A percentile compares a stretch with the other conserved stretches of the same genome.
These are phyloP conservation scores for Xylaria sp. DNA, from an alignment of 2,329 filamentous ascomycete species.

Conservation along the genomic window DNA sequence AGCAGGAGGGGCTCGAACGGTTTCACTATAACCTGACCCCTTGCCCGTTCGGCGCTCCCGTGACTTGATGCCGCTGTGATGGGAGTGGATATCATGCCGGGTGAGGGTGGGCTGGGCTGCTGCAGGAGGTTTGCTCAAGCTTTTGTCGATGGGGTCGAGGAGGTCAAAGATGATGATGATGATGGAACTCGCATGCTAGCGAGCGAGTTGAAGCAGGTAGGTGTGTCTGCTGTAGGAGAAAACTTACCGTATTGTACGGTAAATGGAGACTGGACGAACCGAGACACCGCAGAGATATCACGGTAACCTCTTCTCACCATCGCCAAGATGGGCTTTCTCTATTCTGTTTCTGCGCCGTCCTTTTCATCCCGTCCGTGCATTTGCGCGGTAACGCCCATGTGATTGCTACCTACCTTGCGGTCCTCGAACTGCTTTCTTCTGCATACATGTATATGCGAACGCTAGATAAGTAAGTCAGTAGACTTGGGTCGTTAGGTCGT, in stretches of 20 bases:
- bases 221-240: background rate
- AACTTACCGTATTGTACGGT: too few species aligned
- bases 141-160: constrained; percentile 3
- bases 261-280: too few species aligned
- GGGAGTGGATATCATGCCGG: background rate
- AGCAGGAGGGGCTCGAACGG: background rate
- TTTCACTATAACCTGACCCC: constrained; percentile 10
- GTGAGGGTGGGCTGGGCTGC: background rate
- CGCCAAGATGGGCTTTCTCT: constrained; percentile 2
- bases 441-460: background rate
- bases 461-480: too few species aligned
- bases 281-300: background rate
- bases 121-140: constrained; percentile 4
- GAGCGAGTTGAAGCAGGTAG: constrained; percentile 15
- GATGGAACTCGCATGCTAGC: background rate
- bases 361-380: background rate
- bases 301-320: constrained; percentile 12
- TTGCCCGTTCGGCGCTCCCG: background rate
- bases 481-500: too few species aligned
- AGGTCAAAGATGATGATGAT: background rate
- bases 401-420: background rate
- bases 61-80: constrained; percentile 1
- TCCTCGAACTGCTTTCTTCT: background rate
- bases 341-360: too few species aligned
- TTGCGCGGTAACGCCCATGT: background rate